phyloP scores from a whole-genome alignment of 345 rosid species.

The Aquilaria malaccensis region DNA sequence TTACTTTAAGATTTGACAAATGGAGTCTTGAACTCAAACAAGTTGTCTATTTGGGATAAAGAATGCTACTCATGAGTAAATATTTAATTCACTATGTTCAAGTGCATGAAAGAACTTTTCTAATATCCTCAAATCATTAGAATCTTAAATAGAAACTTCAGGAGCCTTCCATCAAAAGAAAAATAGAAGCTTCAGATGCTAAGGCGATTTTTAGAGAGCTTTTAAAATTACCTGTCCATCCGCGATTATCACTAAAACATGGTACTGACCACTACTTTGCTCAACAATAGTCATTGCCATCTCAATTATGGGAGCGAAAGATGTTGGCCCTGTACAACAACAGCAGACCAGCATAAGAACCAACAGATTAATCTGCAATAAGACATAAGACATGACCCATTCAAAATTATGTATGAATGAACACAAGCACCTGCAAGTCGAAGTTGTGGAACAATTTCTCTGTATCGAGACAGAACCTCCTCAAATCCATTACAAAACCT shows the following conservation, averaged over 20 bases:
- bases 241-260: slow-evolving; percentile 82
- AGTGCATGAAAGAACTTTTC: too few relatives aligned
- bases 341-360: background rate
- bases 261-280: slow-evolving; percentile 89
- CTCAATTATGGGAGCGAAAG: slow-evolving; percentile 84
- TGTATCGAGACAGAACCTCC: slow-evolving; percentile 71
- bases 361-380: slow-evolving; percentile 11
- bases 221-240: slow-evolving; percentile 72
- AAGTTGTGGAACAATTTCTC: slow-evolving; percentile 71
- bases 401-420: background rate
- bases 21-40: too few relatives aligned
- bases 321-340: slow-evolving; percentile 69
- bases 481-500: slow-evolving; percentile 74
- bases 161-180: too few relatives aligned
- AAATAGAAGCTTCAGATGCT: too few relatives aligned
- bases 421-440: slow-evolving; percentile 61
- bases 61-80: too few relatives aligned
- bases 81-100: too few relatives aligned
- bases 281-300: slow-evolving; percentile 81
- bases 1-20: too few relatives aligned
- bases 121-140: too few relatives aligned
- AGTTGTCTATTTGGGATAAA: too few relatives aligned
- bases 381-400: slow-evolving; percentile 5
- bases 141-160: too few relatives aligned
- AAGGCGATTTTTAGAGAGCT: background rate